A percentile compares a stretch with the other conserved stretches of the same genome.
These are phyloP conservation scores for Phytophthora pini DNA, from an alignment of 352 stramenopile species.

Conservation along the genomic window DNA sequence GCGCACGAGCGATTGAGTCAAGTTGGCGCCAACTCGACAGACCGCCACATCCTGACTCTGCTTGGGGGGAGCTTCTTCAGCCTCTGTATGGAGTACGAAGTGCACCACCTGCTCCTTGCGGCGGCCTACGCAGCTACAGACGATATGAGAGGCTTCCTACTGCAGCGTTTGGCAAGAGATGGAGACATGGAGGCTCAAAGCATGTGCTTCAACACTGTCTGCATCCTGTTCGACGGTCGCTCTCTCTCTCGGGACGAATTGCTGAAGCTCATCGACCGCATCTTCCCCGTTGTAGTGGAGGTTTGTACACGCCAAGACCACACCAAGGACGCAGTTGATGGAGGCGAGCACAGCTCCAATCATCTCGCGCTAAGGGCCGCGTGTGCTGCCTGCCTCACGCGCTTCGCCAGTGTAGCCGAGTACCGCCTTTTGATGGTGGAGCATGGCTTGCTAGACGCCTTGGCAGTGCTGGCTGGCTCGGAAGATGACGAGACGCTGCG, in stretches of 20 bases:
- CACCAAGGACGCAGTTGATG: neutral
- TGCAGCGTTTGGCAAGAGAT: slow-evolving; percentile 41
- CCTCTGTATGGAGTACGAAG: slow-evolving; percentile 67
- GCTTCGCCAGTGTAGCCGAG: slow-evolving; percentile 66
- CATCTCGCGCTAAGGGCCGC: slow-evolving; percentile 42
- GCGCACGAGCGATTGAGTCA: slow-evolving; percentile 43
- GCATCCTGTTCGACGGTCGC: slow-evolving; percentile 66
- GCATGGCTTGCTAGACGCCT: slow-evolving; percentile 52
- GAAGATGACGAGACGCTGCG: slow-evolving; percentile 62
- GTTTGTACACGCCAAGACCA: slow-evolving; percentile 39
- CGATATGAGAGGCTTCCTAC: slow-evolving; percentile 36
- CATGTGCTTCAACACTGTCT: slow-evolving; percentile 73
- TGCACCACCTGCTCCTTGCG: slow-evolving; percentile 52
- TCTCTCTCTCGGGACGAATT: slow-evolving; percentile 50
- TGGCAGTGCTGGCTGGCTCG: slow-evolving; percentile 58
- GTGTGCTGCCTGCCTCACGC: slow-evolving; percentile 71
- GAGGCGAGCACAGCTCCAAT: slow-evolving; percentile 1
- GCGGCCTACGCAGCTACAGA: slow-evolving; percentile 30
- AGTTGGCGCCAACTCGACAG: slow-evolving; percentile 33
- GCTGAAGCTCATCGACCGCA: slow-evolving; percentile 41
- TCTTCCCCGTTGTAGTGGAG: slow-evolving; percentile 54
- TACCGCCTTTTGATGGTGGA: slow-evolving; percentile 60
- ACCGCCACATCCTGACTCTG: slow-evolving; percentile 40
- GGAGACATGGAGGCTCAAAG: slow-evolving; percentile 45
- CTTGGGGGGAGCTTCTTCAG: slow-evolving; percentile 67